Percentiles rank a stretch among this genome's conserved stretches.
These are phyloP conservation scores for Amorphotheca resinae DNA, from an alignment of 495 filamentous ascomycete genomes.

Conservation along the genomic window DNA sequence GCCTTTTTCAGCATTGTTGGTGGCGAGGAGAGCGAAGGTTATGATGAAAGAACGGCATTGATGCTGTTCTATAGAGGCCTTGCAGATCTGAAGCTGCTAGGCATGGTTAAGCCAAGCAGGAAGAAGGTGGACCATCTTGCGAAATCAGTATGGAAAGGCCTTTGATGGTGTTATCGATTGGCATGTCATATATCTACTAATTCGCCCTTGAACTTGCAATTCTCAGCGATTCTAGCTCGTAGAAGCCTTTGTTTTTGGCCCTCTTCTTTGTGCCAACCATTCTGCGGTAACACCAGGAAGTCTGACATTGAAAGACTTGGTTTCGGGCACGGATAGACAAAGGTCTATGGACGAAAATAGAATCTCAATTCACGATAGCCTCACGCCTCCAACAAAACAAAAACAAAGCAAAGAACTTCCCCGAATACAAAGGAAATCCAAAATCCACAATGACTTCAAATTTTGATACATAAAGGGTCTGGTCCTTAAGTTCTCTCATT, in stretches of 20 bases:
- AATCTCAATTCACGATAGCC: no score
- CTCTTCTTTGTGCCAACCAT: no score
- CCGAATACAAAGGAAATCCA: neutral
- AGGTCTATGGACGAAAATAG: no score
- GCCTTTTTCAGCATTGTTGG: conserved; percentile 71
- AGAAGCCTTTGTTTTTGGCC: no score
- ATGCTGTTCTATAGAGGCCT: conserved; percentile 69
- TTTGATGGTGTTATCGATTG: no score
- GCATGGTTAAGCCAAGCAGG: conserved; percentile 76
- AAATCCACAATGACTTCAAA: conserved; percentile 1
- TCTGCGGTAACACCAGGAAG: no score
- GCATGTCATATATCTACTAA: neutral
- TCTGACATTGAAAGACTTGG: no score
- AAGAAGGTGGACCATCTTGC: conserved; percentile 87
- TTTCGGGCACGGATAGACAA: no score
- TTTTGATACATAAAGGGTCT: neutral
- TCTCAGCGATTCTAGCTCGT: no score
- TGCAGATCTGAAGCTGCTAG: conserved; percentile 73
- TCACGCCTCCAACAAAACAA: no score
- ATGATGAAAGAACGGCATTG: conserved; percentile 42
- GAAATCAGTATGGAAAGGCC: conserved; percentile 40
- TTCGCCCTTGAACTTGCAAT: no score
- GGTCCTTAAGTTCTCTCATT: neutral
- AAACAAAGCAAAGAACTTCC: neutral
- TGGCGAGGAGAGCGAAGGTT: conserved; percentile 41